These are phyloP conservation scores for Podila epigama DNA, from an alignment of 192 early-diverging fungal genomes.

Conservation along the genomic window DNA sequence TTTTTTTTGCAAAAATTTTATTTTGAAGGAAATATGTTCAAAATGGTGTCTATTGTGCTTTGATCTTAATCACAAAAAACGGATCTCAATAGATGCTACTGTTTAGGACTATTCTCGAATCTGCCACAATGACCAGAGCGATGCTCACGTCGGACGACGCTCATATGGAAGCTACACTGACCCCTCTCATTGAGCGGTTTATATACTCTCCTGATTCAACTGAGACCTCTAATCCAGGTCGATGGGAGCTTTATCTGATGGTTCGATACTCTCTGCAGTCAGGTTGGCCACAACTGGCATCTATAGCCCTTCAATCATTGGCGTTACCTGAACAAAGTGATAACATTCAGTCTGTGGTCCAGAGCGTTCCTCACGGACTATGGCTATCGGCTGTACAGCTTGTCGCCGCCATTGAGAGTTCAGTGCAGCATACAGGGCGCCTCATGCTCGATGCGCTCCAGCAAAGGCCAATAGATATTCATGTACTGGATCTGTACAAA, in stretches of 20 bases:
- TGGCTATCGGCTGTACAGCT: conserved; percentile 24
- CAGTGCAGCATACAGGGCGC: conserved; percentile 5
- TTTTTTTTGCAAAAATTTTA: neutral
- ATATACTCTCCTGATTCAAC: conserved; percentile 1
- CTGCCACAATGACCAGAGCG: neutral
- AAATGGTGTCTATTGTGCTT: too few relatives aligned
- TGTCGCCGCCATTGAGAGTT: conserved; percentile 24
- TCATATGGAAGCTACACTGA: conserved; percentile 10
- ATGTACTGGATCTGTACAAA: conserved; percentile 16
- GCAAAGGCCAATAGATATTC: neutral
- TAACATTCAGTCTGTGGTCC: conserved; percentile 18
- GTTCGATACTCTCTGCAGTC: conserved; percentile 29
- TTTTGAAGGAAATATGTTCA: too few relatives aligned
- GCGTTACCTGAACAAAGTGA: neutral
- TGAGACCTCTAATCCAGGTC: conserved; percentile 5
- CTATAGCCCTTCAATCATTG: conserved; percentile 5
- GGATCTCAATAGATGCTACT: conserved; percentile 6
- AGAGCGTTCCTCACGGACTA: conserved; percentile 11
- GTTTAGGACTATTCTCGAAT: conserved; percentile 21
- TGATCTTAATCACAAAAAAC: neutral
- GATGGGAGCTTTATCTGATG: conserved; percentile 43
- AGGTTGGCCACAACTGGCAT: conserved; percentile 35
- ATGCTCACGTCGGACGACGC: neutral
- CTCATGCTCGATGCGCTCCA: neutral
- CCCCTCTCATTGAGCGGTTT: conserved; percentile 23